phyloP scores from a whole-genome alignment of 306 rosid genomes.

The Cucurbita maxima region DNA sequence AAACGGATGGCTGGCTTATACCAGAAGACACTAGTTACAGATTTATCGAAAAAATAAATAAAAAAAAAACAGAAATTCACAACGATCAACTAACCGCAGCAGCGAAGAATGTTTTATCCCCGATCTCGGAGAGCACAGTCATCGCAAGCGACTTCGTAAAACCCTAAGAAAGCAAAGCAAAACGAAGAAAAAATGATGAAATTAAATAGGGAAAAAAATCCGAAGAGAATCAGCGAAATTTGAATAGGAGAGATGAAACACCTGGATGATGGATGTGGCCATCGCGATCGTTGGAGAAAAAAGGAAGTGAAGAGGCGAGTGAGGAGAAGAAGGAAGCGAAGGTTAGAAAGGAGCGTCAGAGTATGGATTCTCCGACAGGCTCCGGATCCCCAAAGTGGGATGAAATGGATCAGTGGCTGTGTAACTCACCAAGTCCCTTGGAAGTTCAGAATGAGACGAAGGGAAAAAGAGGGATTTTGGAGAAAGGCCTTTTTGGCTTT shows the following conservation, averaged over 20 bases:
- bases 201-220: not conserved
- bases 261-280: conserved; percentile 34
- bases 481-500: too few species aligned
- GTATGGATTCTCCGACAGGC: not conserved
- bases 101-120: conserved; percentile 92
- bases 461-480: too few species aligned
- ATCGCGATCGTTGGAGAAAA: not conserved
- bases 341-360: conserved; percentile 2
- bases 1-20: not conserved
- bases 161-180: conserved; percentile 31
- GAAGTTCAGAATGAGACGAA: not conserved
- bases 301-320: not conserved
- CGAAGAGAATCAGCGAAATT: not conserved
- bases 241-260: not conserved
- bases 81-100: conserved; percentile 60
- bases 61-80: not conserved
- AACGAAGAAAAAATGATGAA: not conserved
- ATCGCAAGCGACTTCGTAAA: conserved; percentile 84
- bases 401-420: not conserved
- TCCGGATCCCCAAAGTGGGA: not conserved
- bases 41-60: not conserved
- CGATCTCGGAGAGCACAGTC: conserved; percentile 96
- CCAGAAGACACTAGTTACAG: not conserved
- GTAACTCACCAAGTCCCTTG: not conserved
- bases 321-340: not conserved